Percentiles rank a stretch among this genome's conserved stretches.
Conservation (phyloP, 1,139 yeast species). For the Wickerhamomyces sp. region DNA sequence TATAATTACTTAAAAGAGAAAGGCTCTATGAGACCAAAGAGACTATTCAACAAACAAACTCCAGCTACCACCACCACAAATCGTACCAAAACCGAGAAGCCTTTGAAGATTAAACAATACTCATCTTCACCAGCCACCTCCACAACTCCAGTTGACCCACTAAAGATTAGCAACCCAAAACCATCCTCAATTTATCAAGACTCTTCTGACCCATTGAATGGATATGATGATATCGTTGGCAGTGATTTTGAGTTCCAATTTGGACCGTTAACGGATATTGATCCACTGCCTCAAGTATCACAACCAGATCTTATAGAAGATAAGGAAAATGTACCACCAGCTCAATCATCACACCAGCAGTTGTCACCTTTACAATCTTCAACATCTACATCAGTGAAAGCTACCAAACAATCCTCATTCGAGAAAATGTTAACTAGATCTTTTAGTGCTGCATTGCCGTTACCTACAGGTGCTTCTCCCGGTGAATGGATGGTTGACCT, state of each 20-base stretch:
- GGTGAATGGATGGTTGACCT: constrained; percentile 23
- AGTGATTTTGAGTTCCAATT: constrained; percentile 45
- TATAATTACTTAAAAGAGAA: constrained; percentile 19
- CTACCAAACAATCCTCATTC: constrained; percentile 22
- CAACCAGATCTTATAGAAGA: constrained; percentile 10
- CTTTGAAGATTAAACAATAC: neutral
- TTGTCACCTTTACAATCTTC: too few species aligned
- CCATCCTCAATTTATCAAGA: constrained; percentile 7
- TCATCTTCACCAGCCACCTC: constrained; percentile 17
- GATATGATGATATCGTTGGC: constrained; percentile 39
- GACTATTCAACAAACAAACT: constrained; percentile 10
- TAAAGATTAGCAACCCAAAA: constrained; percentile 1
- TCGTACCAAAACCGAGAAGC: neutral
- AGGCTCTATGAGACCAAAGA: constrained; percentile 23
- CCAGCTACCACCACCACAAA: neutral
- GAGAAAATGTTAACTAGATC: constrained; percentile 26
- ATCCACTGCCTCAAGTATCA: constrained; percentile 30
- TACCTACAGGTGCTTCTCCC: constrained; percentile 14
- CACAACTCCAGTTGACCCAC: constrained; percentile 3
- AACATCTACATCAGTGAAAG: constrained; percentile 13
- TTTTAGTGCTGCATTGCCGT: constrained; percentile 22
- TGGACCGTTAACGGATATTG: constrained; percentile 54
- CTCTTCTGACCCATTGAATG: constrained; percentile 35
- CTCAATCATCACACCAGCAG: neutral
- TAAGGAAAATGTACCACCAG: constrained; percentile 29